phyloP scores from a whole-genome alignment of 306 rosid species.

The Trifolium pratense region DNA sequence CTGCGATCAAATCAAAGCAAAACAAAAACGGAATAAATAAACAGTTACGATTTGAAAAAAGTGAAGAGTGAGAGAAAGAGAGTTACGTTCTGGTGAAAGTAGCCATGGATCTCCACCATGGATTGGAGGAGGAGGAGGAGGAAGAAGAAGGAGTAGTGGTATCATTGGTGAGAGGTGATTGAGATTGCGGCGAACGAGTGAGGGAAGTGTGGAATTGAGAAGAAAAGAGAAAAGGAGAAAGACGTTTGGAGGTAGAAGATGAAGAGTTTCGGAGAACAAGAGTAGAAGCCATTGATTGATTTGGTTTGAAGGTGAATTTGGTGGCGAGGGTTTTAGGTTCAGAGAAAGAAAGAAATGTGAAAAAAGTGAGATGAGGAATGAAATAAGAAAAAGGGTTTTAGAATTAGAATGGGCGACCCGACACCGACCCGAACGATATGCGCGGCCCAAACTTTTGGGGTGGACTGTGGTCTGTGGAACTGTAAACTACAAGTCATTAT shows the following conservation, averaged over 20 bases:
- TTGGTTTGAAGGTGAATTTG: background rate
- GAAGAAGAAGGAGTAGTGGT: conserved; percentile 4
- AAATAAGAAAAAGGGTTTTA: conserved; percentile 35
- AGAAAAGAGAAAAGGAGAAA: conserved; percentile 51
- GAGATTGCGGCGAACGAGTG: conserved; percentile 55
- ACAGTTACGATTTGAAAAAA: background rate
- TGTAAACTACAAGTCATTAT: no score
- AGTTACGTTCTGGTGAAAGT: conserved; percentile 52
- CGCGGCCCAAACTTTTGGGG: conserved; percentile 38
- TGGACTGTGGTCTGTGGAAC: no score
- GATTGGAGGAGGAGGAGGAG: conserved; percentile 48
- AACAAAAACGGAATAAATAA: background rate
- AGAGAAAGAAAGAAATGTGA: background rate
- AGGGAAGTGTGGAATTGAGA: conserved; percentile 60
- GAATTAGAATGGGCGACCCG: conserved; percentile 38
- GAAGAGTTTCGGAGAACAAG: conserved; percentile 59
- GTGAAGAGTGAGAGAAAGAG: background rate
- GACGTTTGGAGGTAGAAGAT: conserved; percentile 55
- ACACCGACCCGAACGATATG: conserved; percentile 41
- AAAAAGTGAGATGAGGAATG: background rate
- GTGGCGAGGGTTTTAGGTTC: conserved; percentile 50
- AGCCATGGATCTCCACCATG: conserved; percentile 67
- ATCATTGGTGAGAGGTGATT: conserved; percentile 47
- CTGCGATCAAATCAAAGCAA: conserved; percentile 31
- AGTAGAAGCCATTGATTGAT: conserved; percentile 83